Evolutionary conservation across 1,284 basidiomycete species (phyloP).

Genomic region (Ustilago shanxiensis): DNA sequence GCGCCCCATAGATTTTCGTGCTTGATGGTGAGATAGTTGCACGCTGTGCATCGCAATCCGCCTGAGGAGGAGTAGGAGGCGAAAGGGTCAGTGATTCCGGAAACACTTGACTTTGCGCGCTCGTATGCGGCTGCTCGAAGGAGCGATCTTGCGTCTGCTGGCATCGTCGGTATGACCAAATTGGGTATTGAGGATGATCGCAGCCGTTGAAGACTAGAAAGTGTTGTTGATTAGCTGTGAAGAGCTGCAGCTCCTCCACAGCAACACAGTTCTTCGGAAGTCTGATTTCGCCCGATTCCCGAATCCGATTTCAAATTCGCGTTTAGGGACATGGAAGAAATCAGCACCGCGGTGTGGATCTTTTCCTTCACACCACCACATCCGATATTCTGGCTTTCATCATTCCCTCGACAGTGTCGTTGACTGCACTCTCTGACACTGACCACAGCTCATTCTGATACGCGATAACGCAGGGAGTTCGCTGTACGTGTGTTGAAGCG

Average conservation of each 20-base stretch:
- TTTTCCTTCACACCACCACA: conserved; percentile 1
- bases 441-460: not conserved
- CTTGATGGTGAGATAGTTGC: conserved; percentile 55
- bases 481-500: not conserved
- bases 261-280: not conserved
- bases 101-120: conserved; percentile 19
- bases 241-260: conserved; percentile 7
- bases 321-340: conserved; percentile 6
- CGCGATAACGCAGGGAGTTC: not conserved
- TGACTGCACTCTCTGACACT: conserved; percentile 7
- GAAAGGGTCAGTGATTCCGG: conserved; percentile 45
- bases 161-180: conserved; percentile 29
- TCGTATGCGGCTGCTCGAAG: conserved; percentile 46
- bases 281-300: conserved; percentile 8
- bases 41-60: conserved; percentile 55
- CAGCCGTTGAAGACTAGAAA: too few species aligned
- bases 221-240: too few species aligned
- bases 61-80: conserved; percentile 52
- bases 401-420: not conserved
- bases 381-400: not conserved
- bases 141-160: conserved; percentile 50
- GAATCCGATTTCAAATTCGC: not conserved
- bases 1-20: conserved; percentile 60
- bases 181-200: too few species aligned
- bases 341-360: not conserved